Conservation (phyloP, 2,329 filamentous ascomycete genomes). For the Cladorrhinum sp. region DNA sequence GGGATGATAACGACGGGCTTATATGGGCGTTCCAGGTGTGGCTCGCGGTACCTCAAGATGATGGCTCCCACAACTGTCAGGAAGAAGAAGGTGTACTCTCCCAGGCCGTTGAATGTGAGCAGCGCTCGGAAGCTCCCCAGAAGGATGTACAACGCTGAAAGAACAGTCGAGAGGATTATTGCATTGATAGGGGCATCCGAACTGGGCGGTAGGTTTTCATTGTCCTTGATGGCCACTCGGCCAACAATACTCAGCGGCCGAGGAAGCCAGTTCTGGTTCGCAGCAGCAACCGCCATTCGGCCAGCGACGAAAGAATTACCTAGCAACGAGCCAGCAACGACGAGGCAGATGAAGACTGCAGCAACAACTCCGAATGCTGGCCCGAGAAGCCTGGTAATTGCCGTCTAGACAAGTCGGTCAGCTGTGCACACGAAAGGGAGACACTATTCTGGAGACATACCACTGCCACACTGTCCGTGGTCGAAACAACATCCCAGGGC, state of each 20-base stretch:
- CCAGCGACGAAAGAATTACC: constrained; percentile 62
- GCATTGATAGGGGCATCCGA: constrained; percentile 56
- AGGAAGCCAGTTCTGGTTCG: constrained; percentile 52
- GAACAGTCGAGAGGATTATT: constrained; percentile 45
- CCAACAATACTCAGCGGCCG: constrained; percentile 44
- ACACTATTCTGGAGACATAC: constrained; percentile 38
- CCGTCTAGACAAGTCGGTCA: constrained; percentile 42
- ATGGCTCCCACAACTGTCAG: constrained; percentile 58
- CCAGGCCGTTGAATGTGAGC: constrained; percentile 58
- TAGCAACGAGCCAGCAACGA: constrained; percentile 59
- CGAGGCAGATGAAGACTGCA: constrained; percentile 56
- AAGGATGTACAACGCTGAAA: constrained; percentile 57
- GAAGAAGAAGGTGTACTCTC: constrained; percentile 63
- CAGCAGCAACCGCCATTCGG: constrained; percentile 59
- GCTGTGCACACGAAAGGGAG: not conserved
- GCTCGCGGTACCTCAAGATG: constrained; percentile 55
- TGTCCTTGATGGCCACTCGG: constrained; percentile 33
- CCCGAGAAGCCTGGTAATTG: constrained; percentile 53
- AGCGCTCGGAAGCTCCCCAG: constrained; percentile 60
- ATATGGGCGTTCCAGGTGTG: constrained; percentile 53
- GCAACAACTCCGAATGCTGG: constrained; percentile 50
- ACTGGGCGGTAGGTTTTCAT: constrained; percentile 14
- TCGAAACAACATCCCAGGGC: constrained; percentile 56
- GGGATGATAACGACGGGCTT: constrained; percentile 52
- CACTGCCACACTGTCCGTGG: constrained; percentile 61